phyloP scores from a whole-genome alignment of 2,329 filamentous ascomycete species.

The Calonectria fujianensis region DNA sequence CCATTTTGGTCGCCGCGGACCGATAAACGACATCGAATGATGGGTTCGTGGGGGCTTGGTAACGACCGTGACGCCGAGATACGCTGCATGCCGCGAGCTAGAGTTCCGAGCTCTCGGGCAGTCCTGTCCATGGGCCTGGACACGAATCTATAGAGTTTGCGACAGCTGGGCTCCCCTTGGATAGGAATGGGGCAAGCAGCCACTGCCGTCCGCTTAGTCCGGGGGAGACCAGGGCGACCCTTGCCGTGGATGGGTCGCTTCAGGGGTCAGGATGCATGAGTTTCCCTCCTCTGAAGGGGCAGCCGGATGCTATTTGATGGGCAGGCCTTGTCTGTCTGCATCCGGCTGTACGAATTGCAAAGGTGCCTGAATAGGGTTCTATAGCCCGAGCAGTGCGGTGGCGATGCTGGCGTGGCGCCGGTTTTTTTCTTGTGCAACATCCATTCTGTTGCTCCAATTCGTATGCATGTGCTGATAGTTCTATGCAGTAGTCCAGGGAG shows the following conservation, averaged over 20 bases:
- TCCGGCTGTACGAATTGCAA: background rate
- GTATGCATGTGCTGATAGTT: slow-evolving; percentile 26
- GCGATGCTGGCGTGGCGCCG: background rate
- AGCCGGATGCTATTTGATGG: slow-evolving; percentile 7
- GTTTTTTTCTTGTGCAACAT: slow-evolving; percentile 12
- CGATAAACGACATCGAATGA: slow-evolving; percentile 46
- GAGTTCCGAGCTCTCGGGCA: slow-evolving; percentile 22
- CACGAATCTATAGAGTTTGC: slow-evolving; percentile 25
- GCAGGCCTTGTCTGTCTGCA: slow-evolving; percentile 12
- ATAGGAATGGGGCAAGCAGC: slow-evolving; percentile 31
- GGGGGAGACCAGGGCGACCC: slow-evolving; percentile 33
- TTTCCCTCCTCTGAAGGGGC: slow-evolving; percentile 14
- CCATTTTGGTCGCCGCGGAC: slow-evolving; percentile 49
- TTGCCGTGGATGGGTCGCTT: slow-evolving; percentile 35
- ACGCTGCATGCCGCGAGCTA: slow-evolving; percentile 7
- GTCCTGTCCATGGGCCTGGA: slow-evolving; percentile 25
- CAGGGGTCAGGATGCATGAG: slow-evolving; percentile 21
- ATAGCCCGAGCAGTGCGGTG: slow-evolving; percentile 20
- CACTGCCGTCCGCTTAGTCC: slow-evolving; percentile 35
- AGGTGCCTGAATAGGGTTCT: slow-evolving; percentile 22
- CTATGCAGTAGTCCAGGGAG: slow-evolving; percentile 4
- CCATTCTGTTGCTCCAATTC: background rate
- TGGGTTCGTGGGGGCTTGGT: slow-evolving; percentile 11
- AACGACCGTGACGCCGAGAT: slow-evolving; percentile 7
- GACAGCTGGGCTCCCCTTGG: slow-evolving; percentile 17